Base-by-base conservation (phyloP, 2,329 filamentous ascomycete species). In the Fusarium redolens region DNA sequence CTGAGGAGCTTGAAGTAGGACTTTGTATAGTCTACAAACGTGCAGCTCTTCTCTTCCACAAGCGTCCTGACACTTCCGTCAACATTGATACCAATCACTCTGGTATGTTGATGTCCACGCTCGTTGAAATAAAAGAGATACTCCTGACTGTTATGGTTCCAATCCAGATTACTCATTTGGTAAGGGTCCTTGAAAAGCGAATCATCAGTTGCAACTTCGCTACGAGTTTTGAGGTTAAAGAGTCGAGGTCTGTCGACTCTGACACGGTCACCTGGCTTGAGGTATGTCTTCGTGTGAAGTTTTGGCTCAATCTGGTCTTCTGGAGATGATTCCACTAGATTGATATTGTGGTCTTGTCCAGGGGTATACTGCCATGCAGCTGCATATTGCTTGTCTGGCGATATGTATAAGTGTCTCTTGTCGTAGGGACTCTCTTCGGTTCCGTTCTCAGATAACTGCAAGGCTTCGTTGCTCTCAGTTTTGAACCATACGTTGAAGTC, bases 81-180 rank as follows among this genome's bases (percentile, higher is more conserved):
- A 1, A 40, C 13, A 3, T 54, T 54, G 8, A 80, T 70, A 0
- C 71, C 72, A 5, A 80, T 44, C 0, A 79, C 38, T 37, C 77
- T 63, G 7, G 78, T 30, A 44, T 41, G 54, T 13, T 78, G 71
- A 22, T 80, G 77, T 0, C 79, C 79, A 7, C 79, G 76, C 44
- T 76, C 75, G n/a, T 79, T 79, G 30, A 73, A 75, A 17, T 78
- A 43, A 41, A 79, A 79, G 15, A 74, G 73, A 54, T 78, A 80
- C 30, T 78, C 76, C 13, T 71, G 52, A 12, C 64, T 61, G 17
- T 74, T 55, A 7, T 41, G n/a, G n/a, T 41, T 75, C 79, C 78
- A 80, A 5, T 74, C 74, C 6, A 78, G 20, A 40, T 76, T 58
- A 6, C 45, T 37, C 4, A 79, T n/a, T 1, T 48, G 41, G 33